A percentile compares a stretch with the other conserved stretches of the same genome.
Conservation (phyloP, 768 basidiomycete genomes). For the Artomyces pyxidatus region DNA sequence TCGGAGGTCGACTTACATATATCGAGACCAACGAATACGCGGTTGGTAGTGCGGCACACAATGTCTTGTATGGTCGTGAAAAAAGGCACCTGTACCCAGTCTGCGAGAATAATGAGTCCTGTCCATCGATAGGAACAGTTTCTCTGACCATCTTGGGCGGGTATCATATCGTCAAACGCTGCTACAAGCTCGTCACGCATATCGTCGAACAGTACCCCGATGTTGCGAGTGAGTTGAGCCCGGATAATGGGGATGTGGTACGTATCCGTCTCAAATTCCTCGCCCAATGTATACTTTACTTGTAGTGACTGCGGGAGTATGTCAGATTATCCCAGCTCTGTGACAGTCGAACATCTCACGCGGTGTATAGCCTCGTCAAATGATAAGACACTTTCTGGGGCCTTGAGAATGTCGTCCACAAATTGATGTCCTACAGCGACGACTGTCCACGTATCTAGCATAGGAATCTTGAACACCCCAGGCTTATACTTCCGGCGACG, state of each 20-base stretch:
- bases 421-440: neutral
- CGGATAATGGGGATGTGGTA: neutral
- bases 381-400: neutral
- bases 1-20: constrained; percentile 30
- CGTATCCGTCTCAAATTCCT: neutral
- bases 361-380: neutral
- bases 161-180: neutral
- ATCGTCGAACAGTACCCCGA: neutral
- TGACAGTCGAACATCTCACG: no score
- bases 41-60: constrained; percentile 31
- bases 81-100: neutral
- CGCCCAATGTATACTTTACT: neutral
- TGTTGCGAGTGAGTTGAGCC: neutral
- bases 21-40: constrained; percentile 32
- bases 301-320: neutral
- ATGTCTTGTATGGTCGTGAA: constrained; percentile 5
- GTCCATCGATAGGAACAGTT: neutral
- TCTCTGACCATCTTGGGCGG: no score
- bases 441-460: neutral
- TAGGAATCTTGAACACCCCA: neutral
- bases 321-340: no score
- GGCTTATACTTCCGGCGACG: neutral
- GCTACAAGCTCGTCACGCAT: neutral
- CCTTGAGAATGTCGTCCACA: neutral
- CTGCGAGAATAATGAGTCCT: neutral